Evolutionary conservation across 129 eudicot genomes (phyloP), one percentile per base, ranked within the genome.

Genomic region (Smallanthus sonchifolius): DNA sequence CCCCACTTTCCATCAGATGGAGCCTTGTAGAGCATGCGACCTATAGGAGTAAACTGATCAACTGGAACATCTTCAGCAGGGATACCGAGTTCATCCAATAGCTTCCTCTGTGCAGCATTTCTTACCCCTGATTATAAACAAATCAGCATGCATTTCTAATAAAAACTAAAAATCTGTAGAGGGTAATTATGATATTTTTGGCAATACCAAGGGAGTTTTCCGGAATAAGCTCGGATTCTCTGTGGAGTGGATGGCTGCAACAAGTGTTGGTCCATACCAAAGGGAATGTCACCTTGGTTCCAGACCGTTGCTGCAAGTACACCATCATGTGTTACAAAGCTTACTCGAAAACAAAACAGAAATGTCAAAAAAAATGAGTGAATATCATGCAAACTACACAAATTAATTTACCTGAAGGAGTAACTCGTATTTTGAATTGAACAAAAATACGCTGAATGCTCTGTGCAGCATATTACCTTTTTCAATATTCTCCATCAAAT

Each of bases 1-100:
- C 98, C 98, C 98, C 98, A 94, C 80, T 90, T 94, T 34, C 98
- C 98, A 71, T 94, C 98, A 19, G 98, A 94, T 34, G 98, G 97
- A 15, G 98, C 98, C 83, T 88, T 88, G 86, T 94, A 94, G 11
- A 90, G 89, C 72, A 94, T 94, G 75, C 98, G 98, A n/a, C 98
- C 89, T 76, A 94, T 76, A 3, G 97, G 88, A 17, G 83, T 84
- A 81, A 94, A 94, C 81, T 90, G 84, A 69, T 94, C 97, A 75
- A 90, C 98, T 6, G 98, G 98, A 71, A 94, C 88, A 74, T 94
- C 97, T 72, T 90, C 89, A 66, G 93, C 91, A 66, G 80, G 83
- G 78, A 94, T 94, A 61, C 98, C 98, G 52, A 94, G 96, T 78
- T 94, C 98, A 80, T 94, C 98, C 76, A 86, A 72, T 6, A 94